phyloP scores from a whole-genome alignment of 106 monocot species.

The Apostasia ramifera region DNA sequence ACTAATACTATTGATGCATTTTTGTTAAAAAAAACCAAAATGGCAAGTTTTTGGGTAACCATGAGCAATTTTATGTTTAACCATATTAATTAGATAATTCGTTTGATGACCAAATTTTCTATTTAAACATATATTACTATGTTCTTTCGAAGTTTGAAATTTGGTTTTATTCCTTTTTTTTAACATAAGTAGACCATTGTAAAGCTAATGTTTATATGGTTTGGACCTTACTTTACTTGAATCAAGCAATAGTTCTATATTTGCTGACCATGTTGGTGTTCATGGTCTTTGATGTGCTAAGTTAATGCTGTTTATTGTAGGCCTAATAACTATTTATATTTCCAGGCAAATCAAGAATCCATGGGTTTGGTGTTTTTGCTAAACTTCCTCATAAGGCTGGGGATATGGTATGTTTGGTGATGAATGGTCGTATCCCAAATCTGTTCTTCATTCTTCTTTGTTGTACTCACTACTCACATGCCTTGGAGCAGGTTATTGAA shows the following conservation, averaged over 20 bases:
- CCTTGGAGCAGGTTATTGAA: conserved; percentile 66
- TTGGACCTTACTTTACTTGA: neutral
- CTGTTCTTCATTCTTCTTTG: conserved; percentile 1
- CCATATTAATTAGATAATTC: too few relatives aligned
- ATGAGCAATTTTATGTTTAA: too few relatives aligned
- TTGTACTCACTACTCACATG: neutral
- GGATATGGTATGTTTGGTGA: conserved; percentile 70
- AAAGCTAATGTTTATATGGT: neutral
- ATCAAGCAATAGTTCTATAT: neutral
- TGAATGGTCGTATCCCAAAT: conserved; percentile 4
- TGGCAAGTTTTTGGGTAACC: too few relatives aligned
- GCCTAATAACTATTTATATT: conserved; percentile 3
- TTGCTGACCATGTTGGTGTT: neutral
- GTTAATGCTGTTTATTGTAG: neutral
- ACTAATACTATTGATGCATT: too few relatives aligned
- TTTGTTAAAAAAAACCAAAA: too few relatives aligned
- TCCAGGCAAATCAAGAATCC: conserved; percentile 90
- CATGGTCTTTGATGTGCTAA: neutral
- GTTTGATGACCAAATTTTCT: too few relatives aligned
- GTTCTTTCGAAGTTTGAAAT: too few relatives aligned
- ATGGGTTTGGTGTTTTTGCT: conserved; percentile 98
- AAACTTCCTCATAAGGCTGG: conserved; percentile 91
- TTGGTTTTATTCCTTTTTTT: too few relatives aligned
- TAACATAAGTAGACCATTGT: neutral
- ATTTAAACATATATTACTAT: too few relatives aligned